Conservation (phyloP, 768 basidiomycete species). For the Dioszegia aurantiaca region DNA sequence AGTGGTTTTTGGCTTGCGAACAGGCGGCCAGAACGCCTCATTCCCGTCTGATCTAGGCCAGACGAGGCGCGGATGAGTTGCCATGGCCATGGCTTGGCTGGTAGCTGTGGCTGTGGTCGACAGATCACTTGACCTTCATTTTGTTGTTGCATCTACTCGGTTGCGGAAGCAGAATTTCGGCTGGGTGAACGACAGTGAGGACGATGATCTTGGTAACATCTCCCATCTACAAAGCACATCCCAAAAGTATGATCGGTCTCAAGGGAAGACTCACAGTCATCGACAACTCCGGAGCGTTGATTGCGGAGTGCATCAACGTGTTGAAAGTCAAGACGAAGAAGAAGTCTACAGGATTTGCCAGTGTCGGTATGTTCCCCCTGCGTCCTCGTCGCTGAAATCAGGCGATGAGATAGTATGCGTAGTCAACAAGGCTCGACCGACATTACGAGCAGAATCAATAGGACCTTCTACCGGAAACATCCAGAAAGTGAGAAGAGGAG, state of each 20-base stretch:
- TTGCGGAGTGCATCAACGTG: constrained; percentile 94
- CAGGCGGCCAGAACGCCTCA: constrained; percentile 27
- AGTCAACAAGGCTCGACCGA: constrained; percentile 82
- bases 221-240: not conserved
- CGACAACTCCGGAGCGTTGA: constrained; percentile 92
- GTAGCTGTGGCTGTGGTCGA: too few relatives aligned
- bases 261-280: constrained; percentile 75
- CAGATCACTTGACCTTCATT: too few relatives aligned
- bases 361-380: constrained; percentile 50
- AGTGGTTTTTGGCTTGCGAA: constrained; percentile 4
- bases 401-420: constrained; percentile 55
- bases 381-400: not conserved
- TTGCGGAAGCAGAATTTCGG: constrained; percentile 1
- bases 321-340: constrained; percentile 81
- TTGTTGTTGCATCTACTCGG: too few relatives aligned
- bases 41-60: constrained; percentile 42
- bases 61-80: constrained; percentile 25
- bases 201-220: not conserved
- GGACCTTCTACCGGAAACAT: constrained; percentile 62
- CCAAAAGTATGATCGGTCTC: constrained; percentile 77
- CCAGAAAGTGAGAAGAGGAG: constrained; percentile 86
- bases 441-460: constrained; percentile 60
- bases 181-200: not conserved
- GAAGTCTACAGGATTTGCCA: constrained; percentile 79
- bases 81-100: not conserved